Percentiles rank a stretch among this genome's conserved stretches.
phyloP scores from a whole-genome alignment of 2,329 filamentous ascomycete genomes.

The Diaporthe ilicicola region DNA sequence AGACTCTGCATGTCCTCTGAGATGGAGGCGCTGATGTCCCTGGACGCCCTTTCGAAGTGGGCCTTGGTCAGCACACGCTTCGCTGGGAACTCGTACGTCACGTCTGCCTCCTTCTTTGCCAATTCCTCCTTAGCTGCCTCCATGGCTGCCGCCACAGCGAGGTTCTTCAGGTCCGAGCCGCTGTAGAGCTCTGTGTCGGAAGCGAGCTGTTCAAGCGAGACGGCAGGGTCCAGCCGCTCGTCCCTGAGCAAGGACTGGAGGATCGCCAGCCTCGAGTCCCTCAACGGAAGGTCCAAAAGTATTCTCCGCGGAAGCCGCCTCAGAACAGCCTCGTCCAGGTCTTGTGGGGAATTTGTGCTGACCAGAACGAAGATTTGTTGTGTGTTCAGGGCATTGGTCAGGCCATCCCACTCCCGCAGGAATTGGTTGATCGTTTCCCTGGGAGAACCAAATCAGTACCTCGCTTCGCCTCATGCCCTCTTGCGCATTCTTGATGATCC shows the following conservation, averaged over 20 bases:
- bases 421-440: slow-evolving; percentile 94
- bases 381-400: slow-evolving; percentile 64
- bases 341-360: slow-evolving; percentile 93
- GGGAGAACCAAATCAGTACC: not conserved
- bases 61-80: slow-evolving; percentile 69
- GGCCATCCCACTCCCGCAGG: slow-evolving; percentile 94
- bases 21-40: slow-evolving; percentile 91
- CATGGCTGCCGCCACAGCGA: slow-evolving; percentile 82
- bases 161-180: slow-evolving; percentile 84
- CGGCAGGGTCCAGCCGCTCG: slow-evolving; percentile 68
- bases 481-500: not conserved
- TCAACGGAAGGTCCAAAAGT: slow-evolving; percentile 76
- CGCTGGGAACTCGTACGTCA: slow-evolving; percentile 69
- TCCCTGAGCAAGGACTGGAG: slow-evolving; percentile 75
- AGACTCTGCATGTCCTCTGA: slow-evolving; percentile 92
- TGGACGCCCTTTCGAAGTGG: slow-evolving; percentile 87
- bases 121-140: slow-evolving; percentile 81
- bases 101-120: slow-evolving; percentile 44
- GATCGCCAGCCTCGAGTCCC: slow-evolving; percentile 65
- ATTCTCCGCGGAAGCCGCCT: slow-evolving; percentile 78
- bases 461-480: not conserved
- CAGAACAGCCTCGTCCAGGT: slow-evolving; percentile 88
- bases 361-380: slow-evolving; percentile 96
- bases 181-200: slow-evolving; percentile 79
- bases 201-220: slow-evolving; percentile 71